Evolutionary conservation across 768 basidiomycete species (phyloP).

Genomic region (Fomitopsis serialis): DNA sequence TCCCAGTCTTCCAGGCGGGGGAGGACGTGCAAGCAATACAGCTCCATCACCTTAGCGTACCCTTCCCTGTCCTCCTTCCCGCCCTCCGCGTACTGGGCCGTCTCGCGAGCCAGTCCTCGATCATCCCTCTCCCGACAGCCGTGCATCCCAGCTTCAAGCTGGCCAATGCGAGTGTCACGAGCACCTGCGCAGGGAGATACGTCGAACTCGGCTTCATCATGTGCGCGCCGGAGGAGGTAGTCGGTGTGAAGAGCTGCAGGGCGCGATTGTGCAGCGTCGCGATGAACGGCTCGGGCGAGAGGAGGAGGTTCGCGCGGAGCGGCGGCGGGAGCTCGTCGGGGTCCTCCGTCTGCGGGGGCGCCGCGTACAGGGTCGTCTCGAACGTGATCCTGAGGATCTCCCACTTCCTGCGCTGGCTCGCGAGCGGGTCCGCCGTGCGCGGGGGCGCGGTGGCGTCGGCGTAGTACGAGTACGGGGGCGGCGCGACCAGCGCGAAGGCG

Average conservation of each 20-base stretch:
- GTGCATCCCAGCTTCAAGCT: slow-evolving; percentile 63
- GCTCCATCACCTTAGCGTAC: slow-evolving; percentile 70
- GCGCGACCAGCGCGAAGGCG: slow-evolving; percentile 55
- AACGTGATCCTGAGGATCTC: slow-evolving; percentile 82
- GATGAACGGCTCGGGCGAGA: slow-evolving; percentile 56
- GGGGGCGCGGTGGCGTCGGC: slow-evolving; percentile 1
- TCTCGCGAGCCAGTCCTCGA: slow-evolving; percentile 75
- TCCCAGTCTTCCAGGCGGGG: slow-evolving; percentile 76
- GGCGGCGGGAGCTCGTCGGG: slow-evolving; percentile 42
- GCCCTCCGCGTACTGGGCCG: slow-evolving; percentile 34
- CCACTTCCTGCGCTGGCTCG: slow-evolving; percentile 66
- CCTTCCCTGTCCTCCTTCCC: slow-evolving; percentile 27
- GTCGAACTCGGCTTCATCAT: slow-evolving; percentile 36
- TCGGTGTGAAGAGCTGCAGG: slow-evolving; percentile 60
- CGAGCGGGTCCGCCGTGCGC: slow-evolving; percentile 35
- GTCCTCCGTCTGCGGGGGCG: slow-evolving; percentile 40
- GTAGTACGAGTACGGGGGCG: slow-evolving; percentile 28
- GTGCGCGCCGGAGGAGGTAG: slow-evolving; percentile 22
- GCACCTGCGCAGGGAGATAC: slow-evolving; percentile 63
- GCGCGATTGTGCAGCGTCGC: slow-evolving; percentile 58
- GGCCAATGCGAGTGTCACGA: slow-evolving; percentile 65
- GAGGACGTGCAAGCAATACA: slow-evolving; percentile 70
- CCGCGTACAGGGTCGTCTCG: slow-evolving; percentile 66
- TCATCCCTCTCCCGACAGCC: slow-evolving; percentile 55
- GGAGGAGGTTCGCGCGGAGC: slow-evolving; percentile 46